Evolutionary conservation across 805 yeast species (phyloP), one percentile per base, ranked within the genome.

Genomic region (Lipomyces sp.): DNA sequence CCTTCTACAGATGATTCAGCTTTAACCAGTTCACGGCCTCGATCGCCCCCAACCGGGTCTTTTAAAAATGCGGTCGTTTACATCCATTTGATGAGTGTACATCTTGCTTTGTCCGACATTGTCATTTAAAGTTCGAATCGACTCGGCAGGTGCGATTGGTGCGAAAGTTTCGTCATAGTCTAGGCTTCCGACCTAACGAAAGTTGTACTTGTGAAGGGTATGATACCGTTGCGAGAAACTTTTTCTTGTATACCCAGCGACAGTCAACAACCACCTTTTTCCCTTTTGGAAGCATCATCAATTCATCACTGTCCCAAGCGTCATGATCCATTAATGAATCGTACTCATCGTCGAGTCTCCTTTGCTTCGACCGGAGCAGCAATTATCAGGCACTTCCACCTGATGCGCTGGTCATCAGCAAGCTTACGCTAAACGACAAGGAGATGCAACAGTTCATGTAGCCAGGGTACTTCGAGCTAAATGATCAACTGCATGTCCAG

Each of bases 91-190:
- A 59, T 73, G 70, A 6, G 73, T 72, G 11, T 64, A 34, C 62
- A 54, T 34, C 18, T 62, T 63, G 30, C 29, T 30, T 3, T 35
- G 11, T 6, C 37, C 33, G 33, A 55, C 60, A 33, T 11, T 13
- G 13, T 62, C 60, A 24, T 67, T 18, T 3, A 64, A 10, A 6
- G 33, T 18, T 11, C 67, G 60, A n/a, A 69, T 65, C 4, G 57
- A 53, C 13, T 73, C 73, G 64, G 70, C 72, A 2, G 74, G 62
- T 29, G 73, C 64, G 32, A 74, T 77, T 8, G 76, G 75, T n/a
- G 77, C 73, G 64, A 73, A 75, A 1, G 74, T 73, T 56, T 71
- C 76, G 2, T 63, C 45, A 58, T 73, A 75, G 59, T 75, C 77
- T 3, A 75, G 53, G 75, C n/a, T n/a, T n/a, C n/a, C n/a, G n/a